Conservation (phyloP, 2,329 filamentous ascomycete genomes). For the Graphium sp. region DNA sequence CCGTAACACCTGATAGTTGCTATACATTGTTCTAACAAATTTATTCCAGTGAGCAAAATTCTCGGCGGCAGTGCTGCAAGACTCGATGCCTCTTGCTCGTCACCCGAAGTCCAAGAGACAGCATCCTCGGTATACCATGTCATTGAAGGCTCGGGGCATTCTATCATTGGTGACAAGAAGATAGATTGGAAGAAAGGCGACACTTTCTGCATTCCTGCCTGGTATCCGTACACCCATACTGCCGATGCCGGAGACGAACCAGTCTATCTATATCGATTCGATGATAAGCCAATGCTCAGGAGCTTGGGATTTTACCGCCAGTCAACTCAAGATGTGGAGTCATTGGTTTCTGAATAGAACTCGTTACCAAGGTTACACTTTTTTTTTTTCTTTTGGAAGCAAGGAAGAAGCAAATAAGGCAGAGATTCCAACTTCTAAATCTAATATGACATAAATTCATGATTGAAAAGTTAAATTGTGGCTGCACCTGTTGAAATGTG, state of each 20-base stretch:
- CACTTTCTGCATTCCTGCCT: slow-evolving; percentile 35
- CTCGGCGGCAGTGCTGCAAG: slow-evolving; percentile 29
- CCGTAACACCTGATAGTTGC: background rate
- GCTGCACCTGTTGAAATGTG: no score
- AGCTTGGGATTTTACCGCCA: slow-evolving; percentile 30
- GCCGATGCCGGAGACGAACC: slow-evolving; percentile 13
- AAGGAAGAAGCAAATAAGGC: no score
- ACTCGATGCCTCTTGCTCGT: slow-evolving; percentile 17
- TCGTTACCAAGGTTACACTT: no score
- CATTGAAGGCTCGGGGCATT: slow-evolving; percentile 24
- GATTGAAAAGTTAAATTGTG: no score
- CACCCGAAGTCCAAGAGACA: slow-evolving; percentile 25
- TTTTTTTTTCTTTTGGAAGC: no score
- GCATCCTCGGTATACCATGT: slow-evolving; percentile 36
- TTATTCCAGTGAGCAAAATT: slow-evolving; percentile 20
- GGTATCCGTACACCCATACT: slow-evolving; percentile 30
- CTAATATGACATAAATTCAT: no score
- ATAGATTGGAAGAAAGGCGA: slow-evolving; percentile 29
- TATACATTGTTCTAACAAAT: background rate
- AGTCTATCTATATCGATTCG: slow-evolving; percentile 34
- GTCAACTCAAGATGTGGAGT: slow-evolving; percentile 20
- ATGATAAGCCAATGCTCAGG: slow-evolving; percentile 36
- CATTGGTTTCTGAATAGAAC: slow-evolving; percentile 14
- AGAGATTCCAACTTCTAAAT: no score
- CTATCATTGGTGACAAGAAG: slow-evolving; percentile 17